Evolutionary conservation across 305 asterid genomes (phyloP), one percentile per base, ranked within the genome.

Genomic region (Stenogyne calaminthoides): DNA sequence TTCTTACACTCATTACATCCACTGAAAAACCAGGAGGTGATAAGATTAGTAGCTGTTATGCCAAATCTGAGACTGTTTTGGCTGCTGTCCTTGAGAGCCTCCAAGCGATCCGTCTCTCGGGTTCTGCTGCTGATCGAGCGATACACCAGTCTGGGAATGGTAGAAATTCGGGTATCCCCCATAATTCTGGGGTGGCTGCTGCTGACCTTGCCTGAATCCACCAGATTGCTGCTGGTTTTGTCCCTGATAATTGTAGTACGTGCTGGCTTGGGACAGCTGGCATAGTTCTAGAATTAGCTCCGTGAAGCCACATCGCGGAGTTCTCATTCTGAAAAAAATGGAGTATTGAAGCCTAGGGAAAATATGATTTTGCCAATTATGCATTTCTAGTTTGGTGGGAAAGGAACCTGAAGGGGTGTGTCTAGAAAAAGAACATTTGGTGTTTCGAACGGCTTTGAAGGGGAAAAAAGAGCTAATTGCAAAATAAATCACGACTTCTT

Each of bases 51-150:
- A 90, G 83, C 83, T 70, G 83, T 83, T 89, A 81, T 88, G 98
- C 98, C 98, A 95, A 25, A 92, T 27, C 73, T 95, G 98, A 76
- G 96, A 87, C 69, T 84, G 99, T 80, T 89, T 89, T 2, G 89
- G 93, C 85, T 87, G 98, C 84, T 88, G 98, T 70, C 89, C 89
- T 75, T 89, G 97, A 1, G 92, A 78, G 39, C 91, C 85, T 9
- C 85, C 84, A 4, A 79, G 86, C 0, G 88, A 81, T 5, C 86
- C 93, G 19, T 92, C 97, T 81, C 96, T 85, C 0, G 82, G 78
- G 71, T 84, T 85, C 67, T 78, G 93, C 84, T 84, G 91, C 63
- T 91, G 98, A 40, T 92, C 96, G 12, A 85, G 89, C 18, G 95
- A 84, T 29, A 85, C 74, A 42, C 96, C 91, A 6, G 84, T 73